Evolutionary conservation across 202 grass and related monocot species (phyloP).

Genomic region (Schoenoplectus tabernaemontani): DNA sequence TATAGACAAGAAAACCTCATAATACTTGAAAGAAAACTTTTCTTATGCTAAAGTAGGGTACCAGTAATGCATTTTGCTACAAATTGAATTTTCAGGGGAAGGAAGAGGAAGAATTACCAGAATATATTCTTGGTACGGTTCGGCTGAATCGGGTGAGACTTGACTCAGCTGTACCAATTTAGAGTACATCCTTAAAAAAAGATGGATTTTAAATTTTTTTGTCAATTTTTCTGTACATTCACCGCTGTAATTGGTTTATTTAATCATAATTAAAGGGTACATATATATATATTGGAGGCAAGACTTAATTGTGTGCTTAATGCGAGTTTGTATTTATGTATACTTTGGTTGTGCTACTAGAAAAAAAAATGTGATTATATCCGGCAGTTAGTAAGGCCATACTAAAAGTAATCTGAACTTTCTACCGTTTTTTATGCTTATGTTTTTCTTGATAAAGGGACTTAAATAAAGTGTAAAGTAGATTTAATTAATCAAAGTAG

Average conservation of each 20-base stretch:
- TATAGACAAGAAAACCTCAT: background rate
- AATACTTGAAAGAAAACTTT: background rate
- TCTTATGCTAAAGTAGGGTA: background rate
- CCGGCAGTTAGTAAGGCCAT: background rate
- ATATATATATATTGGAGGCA: background rate
- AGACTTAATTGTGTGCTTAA: background rate
- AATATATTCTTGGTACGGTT: slow-evolving; percentile 90
- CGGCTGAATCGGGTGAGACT: slow-evolving; percentile 58
- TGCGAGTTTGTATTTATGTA: background rate
- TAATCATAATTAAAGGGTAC: no score
- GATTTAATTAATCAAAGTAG: no score
- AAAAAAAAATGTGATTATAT: background rate
- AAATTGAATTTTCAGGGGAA: slow-evolving; percentile 52
- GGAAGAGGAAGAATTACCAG: slow-evolving; percentile 80
- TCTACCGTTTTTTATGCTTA: background rate
- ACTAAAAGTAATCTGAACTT: background rate
- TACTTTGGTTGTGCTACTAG: background rate
- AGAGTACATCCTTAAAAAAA: background rate
- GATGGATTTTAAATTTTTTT: background rate
- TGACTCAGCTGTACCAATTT: slow-evolving; percentile 46
- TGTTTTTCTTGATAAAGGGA: background rate
- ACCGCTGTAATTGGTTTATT: background rate
- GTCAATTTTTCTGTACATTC: slow-evolving; percentile 1
- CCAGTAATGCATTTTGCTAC: background rate
- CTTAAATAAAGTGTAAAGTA: background rate